Evolutionary conservation across 345 rosid genomes (phyloP), one percentile per base, ranked within the genome.

Genomic region (Crucihimalaya himalaica): DNA sequence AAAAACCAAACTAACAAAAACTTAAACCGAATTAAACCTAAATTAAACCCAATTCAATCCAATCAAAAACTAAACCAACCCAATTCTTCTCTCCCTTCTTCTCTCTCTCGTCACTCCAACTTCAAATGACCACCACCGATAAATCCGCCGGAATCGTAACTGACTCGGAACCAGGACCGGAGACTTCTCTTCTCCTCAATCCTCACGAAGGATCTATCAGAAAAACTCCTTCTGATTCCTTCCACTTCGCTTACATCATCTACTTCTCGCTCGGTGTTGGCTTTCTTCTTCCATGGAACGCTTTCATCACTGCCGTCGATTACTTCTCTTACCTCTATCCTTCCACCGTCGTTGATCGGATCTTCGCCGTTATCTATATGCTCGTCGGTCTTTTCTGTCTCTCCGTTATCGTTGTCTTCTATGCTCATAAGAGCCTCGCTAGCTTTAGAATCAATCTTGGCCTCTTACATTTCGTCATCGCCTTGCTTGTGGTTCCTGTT

Each of bases 281-380:
- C 42, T 90, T 69, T 45, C 92, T 95, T 58, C 91, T 95, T 80
- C 99, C 99, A n/a, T 92, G 99, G 99, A 95, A 95, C 87, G 77
- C 96, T 43, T 95, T 88, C 91, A 90, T 95, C 83, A 95, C 99
- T 32, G 97, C 97, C 82, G 96, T 92, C 74, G 99, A 95, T 72
- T 95, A 90, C 89, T 95, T 95, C 85, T 78, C 92, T 71, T 87
- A 84, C 84, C 85, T 92, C 81, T 95, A 92, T 71, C 99, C 99
- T 0, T 92, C 86, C 20, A 87, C 83, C 65, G 76, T 92, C 63
- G 94, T 95, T 18, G 98, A 95, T 82, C 97, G 99, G 43, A 73
- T 88, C 77, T 95, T 95, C 78, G 88, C 97, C 74, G 91, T 95
- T 63, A 83, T 72, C 42, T 90, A 95, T 81, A 84, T 92, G 90